Evolutionary conservation across 768 basidiomycete genomes (phyloP).

Genomic region (Tricholoma saponaceum): DNA sequence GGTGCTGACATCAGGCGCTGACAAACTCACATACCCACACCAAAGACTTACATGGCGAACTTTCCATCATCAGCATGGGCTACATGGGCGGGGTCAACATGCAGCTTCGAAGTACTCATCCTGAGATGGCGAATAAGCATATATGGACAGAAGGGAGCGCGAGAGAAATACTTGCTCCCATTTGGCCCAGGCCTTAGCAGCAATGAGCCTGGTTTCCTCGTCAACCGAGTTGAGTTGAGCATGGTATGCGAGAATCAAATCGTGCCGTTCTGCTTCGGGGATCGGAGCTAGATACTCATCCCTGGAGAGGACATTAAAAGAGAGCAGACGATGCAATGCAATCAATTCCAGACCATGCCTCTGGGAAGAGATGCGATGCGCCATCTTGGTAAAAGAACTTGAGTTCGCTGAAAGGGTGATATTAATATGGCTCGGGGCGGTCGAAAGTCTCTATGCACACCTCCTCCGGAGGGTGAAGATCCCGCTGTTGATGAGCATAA

Average conservation of each 20-base stretch:
- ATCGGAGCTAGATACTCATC: slow-evolving; percentile 80
- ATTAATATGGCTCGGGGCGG: background rate
- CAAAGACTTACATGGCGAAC: slow-evolving; percentile 62
- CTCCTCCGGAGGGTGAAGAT: slow-evolving; percentile 86
- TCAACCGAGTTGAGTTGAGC: slow-evolving; percentile 70
- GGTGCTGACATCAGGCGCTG: background rate
- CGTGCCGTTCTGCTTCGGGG: slow-evolving; percentile 72
- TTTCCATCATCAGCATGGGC: slow-evolving; percentile 66
- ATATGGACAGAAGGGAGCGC: background rate
- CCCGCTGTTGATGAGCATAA: slow-evolving; percentile 43
- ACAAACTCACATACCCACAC: slow-evolving; percentile 1
- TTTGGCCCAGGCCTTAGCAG: slow-evolving; percentile 84
- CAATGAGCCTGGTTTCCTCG: slow-evolving; percentile 55
- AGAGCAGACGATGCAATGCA: background rate
- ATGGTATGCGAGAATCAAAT: slow-evolving; percentile 84
- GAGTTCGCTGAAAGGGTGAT: slow-evolving; percentile 52
- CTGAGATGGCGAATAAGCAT: slow-evolving; percentile 30
- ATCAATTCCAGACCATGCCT: slow-evolving; percentile 62
- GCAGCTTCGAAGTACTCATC: slow-evolving; percentile 78
- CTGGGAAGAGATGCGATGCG: slow-evolving; percentile 76
- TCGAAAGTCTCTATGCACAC: slow-evolving; percentile 28
- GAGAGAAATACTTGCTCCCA: slow-evolving; percentile 68
- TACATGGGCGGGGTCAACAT: slow-evolving; percentile 64
- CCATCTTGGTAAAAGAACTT: slow-evolving; percentile 93
- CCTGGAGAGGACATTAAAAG: slow-evolving; percentile 37